Evolutionary conservation across 805 yeast genomes (phyloP).

Genomic region (Candida succiphila): DNA sequence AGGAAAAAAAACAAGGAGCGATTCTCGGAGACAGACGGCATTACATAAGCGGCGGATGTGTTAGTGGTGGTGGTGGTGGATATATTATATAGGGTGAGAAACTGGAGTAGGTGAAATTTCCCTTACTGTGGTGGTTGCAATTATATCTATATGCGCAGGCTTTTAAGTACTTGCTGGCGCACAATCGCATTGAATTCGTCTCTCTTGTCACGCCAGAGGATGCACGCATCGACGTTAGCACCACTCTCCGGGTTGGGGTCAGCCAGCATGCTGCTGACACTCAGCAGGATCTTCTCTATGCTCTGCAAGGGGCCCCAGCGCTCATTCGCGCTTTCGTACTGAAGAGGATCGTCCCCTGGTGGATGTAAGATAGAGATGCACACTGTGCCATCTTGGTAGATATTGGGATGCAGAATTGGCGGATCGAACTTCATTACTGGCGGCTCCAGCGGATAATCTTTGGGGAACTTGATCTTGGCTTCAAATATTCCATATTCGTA

Average conservation of each 20-base stretch:
- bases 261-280: constrained; percentile 93
- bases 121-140: no score
- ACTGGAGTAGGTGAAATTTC: no score
- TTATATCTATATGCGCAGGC: neutral
- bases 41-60: no score
- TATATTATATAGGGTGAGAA: no score
- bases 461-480: constrained; percentile 35
- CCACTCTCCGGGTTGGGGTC: constrained; percentile 96
- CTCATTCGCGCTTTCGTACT: constrained; percentile 92
- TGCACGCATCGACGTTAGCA: constrained; percentile 74
- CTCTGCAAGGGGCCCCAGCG: constrained; percentile 98
- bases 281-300: constrained; percentile 88
- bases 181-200: constrained; percentile 58
- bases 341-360: constrained; percentile 95
- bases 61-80: no score
- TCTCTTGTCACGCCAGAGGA: constrained; percentile 84
- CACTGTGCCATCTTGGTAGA: constrained; percentile 90
- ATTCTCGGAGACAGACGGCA: no score
- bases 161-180: constrained; percentile 50
- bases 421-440: constrained; percentile 61
- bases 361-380: constrained; percentile 93
- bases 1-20: no score
- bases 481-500: constrained; percentile 49
- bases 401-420: constrained; percentile 85
- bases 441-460: constrained; percentile 49